These are phyloP conservation scores for Graphilbum ipis-grandicollis DNA, from an alignment of 2,329 filamentous ascomycete species.

Conservation along the genomic window DNA sequence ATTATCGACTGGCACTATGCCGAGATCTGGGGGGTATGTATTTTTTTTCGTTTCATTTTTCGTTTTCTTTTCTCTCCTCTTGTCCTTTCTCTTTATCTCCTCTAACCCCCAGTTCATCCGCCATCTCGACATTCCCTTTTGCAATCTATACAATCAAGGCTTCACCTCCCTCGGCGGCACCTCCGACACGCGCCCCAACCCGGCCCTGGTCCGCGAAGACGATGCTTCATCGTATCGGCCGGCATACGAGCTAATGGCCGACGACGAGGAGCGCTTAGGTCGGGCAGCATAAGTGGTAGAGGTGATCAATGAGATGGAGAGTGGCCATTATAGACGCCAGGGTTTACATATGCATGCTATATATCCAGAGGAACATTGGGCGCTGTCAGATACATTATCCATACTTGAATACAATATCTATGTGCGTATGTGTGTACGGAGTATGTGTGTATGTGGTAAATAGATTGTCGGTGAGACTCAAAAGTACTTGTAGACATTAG, in stretches of 20 bases:
- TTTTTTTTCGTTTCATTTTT: conserved; percentile 11
- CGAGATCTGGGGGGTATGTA: conserved; percentile 79
- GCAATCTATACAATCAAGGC: conserved; percentile 58
- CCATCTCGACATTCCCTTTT: conserved; percentile 67
- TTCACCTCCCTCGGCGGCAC: conserved; percentile 67
- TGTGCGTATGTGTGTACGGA: no score
- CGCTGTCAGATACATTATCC: no score
- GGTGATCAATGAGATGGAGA: no score
- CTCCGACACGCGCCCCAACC: conserved; percentile 80
- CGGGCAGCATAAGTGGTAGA: conserved; percentile 22
- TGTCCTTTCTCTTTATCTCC: neutral
- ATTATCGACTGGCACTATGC: conserved; percentile 96
- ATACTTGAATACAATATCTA: no score
- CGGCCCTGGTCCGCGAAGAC: conserved; percentile 36
- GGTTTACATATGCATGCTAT: no score
- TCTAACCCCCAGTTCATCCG: conserved; percentile 48
- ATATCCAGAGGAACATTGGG: no score
- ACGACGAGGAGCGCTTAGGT: conserved; percentile 64
- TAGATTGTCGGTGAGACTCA: no score
- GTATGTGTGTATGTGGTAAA: no score
- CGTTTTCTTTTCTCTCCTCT: neutral
- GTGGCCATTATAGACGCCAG: no score
- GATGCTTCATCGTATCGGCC: conserved; percentile 37
- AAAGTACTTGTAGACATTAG: no score
- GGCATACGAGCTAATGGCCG: conserved; percentile 58